Evolutionary conservation across 306 rosid species (phyloP), one percentile per base, ranked within the genome.

Genomic region (Parietaria judaica): DNA sequence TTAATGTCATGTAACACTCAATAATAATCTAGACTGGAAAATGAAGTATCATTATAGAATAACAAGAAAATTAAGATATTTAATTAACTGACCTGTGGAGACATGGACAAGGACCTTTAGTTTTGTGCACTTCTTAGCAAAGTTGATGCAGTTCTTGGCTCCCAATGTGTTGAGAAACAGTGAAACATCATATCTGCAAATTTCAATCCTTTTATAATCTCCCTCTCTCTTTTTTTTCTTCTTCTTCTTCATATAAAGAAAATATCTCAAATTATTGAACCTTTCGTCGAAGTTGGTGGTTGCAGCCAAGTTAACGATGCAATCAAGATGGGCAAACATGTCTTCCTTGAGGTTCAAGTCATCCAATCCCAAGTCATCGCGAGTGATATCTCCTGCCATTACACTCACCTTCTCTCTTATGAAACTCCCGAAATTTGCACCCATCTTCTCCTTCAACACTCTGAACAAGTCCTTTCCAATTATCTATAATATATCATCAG

Each of bases 231-330:
- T n/a, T 23, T 23, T 23, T 23, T 23, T 23, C 31, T 23, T n/a
- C n/a, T n/a, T n/a, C n/a, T 23, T 23, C 31, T 23, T 23, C 1
- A 23, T 23, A 23, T 46, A 46, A 13, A 46, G 50, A 7, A 46
- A 7, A 7, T 46, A 7, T 8, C 13, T 46, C 50, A 7, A 39
- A 36, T 56, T 59, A 48, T 43, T 12, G 3, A 12, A 84, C 97
- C 97, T 86, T 74, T 86, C 94, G 64, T 86, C 76, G 17, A 90
- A 86, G 15, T 83, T 83, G 14, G 97, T 90, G 0, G 88, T 83
- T 41, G 95, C 95, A 56, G 95, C 97, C 6, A 90, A 66, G 66
- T 90, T 84, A 38, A 87, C 60, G 16, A 90, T 83, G 37, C 74
- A 79, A 70, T 87, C 80, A 0, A 80, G 54, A 39, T 84, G 72